Percentiles rank a stretch among this genome's conserved stretches.
Conservation (phyloP, 1,284 basidiomycete species). For the Abortiporus biennis region DNA sequence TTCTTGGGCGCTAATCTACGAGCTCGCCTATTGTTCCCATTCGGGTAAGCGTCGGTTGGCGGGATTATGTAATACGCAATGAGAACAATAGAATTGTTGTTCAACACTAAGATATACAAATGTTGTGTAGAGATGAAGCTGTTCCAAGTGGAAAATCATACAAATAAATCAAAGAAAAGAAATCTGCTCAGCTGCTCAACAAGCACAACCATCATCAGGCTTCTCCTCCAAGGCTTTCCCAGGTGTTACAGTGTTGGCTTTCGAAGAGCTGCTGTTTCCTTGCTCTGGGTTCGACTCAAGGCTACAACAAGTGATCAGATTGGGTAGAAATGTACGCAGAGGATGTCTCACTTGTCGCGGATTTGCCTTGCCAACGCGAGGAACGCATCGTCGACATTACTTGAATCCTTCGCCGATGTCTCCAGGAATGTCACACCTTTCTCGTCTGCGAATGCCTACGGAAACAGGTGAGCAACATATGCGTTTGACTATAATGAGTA, state of each 20-base stretch:
- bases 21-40: no score
- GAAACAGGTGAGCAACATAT: conserved; percentile 1
- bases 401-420: conserved; percentile 97
- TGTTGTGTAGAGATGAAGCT: no score
- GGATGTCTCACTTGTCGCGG: conserved; percentile 72
- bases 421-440: conserved; percentile 94
- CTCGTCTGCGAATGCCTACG: conserved; percentile 90
- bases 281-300: conserved; percentile 22
- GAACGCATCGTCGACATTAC: conserved; percentile 99
- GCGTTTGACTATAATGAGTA: neutral
- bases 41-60: no score
- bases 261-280: conserved; percentile 12
- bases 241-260: conserved; percentile 20
- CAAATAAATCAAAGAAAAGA: no score
- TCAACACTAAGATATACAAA: no score
- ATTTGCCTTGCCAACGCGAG: conserved; percentile 98
- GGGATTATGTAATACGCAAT: no score
- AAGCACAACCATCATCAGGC: conserved; percentile 21
- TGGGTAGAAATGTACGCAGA: neutral
- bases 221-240: conserved; percentile 21
- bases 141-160: no score
- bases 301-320: conserved; percentile 10
- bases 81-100: no score
- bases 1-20: no score
- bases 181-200: no score